These are phyloP conservation scores for Discostella stelligeroides DNA, from an alignment of 108 stramenopile species.

Conservation along the genomic window DNA sequence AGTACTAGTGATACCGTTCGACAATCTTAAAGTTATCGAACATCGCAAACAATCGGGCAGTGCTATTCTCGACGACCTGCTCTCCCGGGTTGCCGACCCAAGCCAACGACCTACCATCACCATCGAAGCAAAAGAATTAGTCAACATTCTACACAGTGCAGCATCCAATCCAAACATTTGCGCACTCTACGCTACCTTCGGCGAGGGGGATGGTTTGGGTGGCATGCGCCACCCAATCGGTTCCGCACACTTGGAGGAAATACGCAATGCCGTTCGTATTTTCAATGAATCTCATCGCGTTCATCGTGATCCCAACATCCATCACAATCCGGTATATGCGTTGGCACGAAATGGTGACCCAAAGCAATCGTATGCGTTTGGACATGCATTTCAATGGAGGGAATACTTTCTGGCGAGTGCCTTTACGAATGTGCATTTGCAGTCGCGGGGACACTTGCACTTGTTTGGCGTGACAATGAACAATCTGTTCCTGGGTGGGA, in stretches of 20 bases:
- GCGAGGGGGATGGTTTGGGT: conserved; percentile 48
- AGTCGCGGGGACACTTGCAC: conserved; percentile 64
- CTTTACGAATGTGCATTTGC: conserved; percentile 68
- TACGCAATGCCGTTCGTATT: conserved; percentile 70
- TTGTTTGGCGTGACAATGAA: conserved; percentile 58
- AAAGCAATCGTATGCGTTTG: conserved; percentile 41
- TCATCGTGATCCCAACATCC: conserved; percentile 60
- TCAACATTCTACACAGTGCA: conserved; percentile 66
- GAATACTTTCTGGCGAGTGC: conserved; percentile 73
- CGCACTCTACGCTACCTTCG: conserved; percentile 71
- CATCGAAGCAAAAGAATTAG: conserved; percentile 54
- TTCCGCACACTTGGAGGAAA: conserved; percentile 75
- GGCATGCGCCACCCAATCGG: conserved; percentile 50
- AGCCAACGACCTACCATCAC: conserved; percentile 18
- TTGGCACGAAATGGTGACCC: conserved; percentile 46
- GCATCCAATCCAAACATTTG: conserved; percentile 69
- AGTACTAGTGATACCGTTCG: conserved; percentile 68
- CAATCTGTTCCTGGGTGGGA: conserved; percentile 56
- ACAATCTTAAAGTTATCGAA: conserved; percentile 69
- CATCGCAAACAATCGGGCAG: not conserved
- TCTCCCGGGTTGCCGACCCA: not conserved
- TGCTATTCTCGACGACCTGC: conserved; percentile 4
- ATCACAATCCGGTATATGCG: conserved; percentile 54
- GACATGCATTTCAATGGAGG: conserved; percentile 60
- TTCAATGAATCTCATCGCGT: conserved; percentile 74